Evolutionary conservation across 1,284 basidiomycete genomes (phyloP), one percentile per base, ranked within the genome.

Genomic region (Agroathelia rolfsii): DNA sequence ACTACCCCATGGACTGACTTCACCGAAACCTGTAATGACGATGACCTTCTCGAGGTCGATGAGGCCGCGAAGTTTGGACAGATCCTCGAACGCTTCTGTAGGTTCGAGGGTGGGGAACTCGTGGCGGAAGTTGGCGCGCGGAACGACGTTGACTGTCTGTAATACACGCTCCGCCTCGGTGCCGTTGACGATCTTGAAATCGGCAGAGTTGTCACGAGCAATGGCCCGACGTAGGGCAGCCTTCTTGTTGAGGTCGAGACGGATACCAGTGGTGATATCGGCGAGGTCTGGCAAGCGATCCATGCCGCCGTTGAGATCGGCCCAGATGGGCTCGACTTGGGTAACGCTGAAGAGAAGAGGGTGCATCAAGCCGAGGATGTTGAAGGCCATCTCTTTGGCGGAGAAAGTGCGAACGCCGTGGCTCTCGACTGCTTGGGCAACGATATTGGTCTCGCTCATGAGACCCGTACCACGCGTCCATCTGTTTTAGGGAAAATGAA

Each of bases 341-440:
- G 94, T 95, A 52, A 97, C 93, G 58, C 94, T 96, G 72, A 97
- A 97, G 33, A 98, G 74, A n/a, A 97, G 77, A 26, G 95, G 94
- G 56, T 97, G 95, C 90, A 98, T 95, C 29, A 94, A 72, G 46
- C 94, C 95, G 37, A 98, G 80, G 49, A 98, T 89, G 64, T 97
- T 98, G 78, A 98, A 98, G 3, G 93, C 92, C 94, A 98, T 98
- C 66, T 98, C 94, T 66, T 96, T 96, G 30, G 93, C 85, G 3
- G 90, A 95, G 77, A 97, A 98, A 4, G 95, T 98, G 47, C 94
- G 79, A 41, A 95, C 86, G 46, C 95, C 94, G 43, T 89, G 76
- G 44, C 81, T 75, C 64, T 98, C 94, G 32, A 98, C 74, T 40
- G 92, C 88, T 42, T 95, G 87, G 26, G 95, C 89, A 35, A 97